Base-by-base conservation (phyloP, 495 filamentous ascomycete species). In the Hyaloscypha hepaticicola region DNA sequence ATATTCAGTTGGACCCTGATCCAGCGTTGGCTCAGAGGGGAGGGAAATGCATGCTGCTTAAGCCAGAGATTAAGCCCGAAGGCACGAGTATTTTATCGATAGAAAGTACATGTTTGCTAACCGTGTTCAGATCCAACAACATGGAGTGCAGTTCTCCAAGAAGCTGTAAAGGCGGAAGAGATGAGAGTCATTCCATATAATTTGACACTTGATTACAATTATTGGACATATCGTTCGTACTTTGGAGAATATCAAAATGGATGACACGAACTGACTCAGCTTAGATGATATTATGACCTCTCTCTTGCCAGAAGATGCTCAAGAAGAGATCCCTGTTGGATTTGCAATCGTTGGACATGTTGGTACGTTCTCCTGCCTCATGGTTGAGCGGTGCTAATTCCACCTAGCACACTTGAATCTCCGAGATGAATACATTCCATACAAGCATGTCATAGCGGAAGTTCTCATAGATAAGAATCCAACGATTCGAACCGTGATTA, bases 341-440 rank as follows among this genome's bases (percentile, higher is more conserved):
- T 98, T 94, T 79, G 90, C 88, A 50, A 84, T 87, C 59, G 90
- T 91, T 41, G 95, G 95, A 49, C 96, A 99, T 69, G 86, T 99
- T 52, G 88, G 88, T 89, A 80, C 58, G 84, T 65, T 58, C 52
- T 24, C 41, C 38, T 24, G 8, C 11, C 24, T 24, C 12, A 19
- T 1, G 19, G 34, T 6, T 31, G 9, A 16, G 22, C n/a, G 29
- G 29, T 33, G 34, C 38, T 68, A 48, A 60, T 28, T 48, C n/a
- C 6, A 48, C 12, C 22, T 16, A 69, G 91, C 90, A 29, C 95
- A 99, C 70, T 75, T 99, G 27, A 99, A 99, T 77, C 89, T 99
- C 25, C 87, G 90, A 24, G 85, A 90, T 14, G 79, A 83, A 61
- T 96, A 88, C 70, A 77, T 90, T 2, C 90, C 89, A 3, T 96